Evolutionary conservation across 495 filamentous ascomycete species (phyloP).

Genomic region (Daldinia loculata): DNA sequence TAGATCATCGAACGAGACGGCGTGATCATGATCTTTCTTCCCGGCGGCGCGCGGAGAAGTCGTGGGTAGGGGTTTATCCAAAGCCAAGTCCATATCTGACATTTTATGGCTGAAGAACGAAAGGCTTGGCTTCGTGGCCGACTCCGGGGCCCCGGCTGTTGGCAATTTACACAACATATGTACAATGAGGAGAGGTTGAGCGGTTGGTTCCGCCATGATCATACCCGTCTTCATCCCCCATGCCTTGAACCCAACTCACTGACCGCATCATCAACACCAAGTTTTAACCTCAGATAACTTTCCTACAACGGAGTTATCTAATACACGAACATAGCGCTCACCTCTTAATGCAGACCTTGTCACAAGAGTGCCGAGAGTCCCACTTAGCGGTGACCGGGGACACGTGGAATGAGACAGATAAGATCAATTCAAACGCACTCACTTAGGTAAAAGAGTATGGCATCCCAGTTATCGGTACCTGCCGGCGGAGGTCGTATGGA

Average conservation of each 20-base stretch:
- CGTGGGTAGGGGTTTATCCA: slow-evolving; percentile 33
- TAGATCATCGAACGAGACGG: slow-evolving; percentile 8
- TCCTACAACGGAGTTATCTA: slow-evolving; percentile 2
- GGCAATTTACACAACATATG: slow-evolving; percentile 1
- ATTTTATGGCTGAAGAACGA: slow-evolving; percentile 3
- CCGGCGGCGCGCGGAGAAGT: neutral
- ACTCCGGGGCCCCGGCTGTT: slow-evolving; percentile 6
- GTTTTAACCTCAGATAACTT: slow-evolving; percentile 28
- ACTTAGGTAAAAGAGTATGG: neutral
- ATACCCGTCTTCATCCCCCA: slow-evolving; percentile 9
- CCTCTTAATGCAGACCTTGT: slow-evolving; percentile 31
- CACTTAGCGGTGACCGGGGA: slow-evolving; percentile 42
- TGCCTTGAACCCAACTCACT: neutral
- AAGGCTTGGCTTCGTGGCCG: slow-evolving; percentile 12
- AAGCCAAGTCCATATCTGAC: slow-evolving; percentile 23
- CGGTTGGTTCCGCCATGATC: slow-evolving; percentile 8
- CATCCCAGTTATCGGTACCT: slow-evolving; percentile 28
- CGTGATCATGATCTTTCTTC: neutral
- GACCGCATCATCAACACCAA: slow-evolving; percentile 8
- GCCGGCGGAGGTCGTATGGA: slow-evolving; percentile 27
- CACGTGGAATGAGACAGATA: slow-evolving; percentile 29
- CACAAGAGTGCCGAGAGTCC: slow-evolving; percentile 30
- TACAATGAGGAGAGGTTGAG: neutral
- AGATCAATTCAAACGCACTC: slow-evolving; percentile 19
- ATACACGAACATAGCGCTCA: neutral